These are phyloP conservation scores for Neurospora sp. DNA, from an alignment of 495 filamentous ascomycete species.

Conservation along the genomic window DNA sequence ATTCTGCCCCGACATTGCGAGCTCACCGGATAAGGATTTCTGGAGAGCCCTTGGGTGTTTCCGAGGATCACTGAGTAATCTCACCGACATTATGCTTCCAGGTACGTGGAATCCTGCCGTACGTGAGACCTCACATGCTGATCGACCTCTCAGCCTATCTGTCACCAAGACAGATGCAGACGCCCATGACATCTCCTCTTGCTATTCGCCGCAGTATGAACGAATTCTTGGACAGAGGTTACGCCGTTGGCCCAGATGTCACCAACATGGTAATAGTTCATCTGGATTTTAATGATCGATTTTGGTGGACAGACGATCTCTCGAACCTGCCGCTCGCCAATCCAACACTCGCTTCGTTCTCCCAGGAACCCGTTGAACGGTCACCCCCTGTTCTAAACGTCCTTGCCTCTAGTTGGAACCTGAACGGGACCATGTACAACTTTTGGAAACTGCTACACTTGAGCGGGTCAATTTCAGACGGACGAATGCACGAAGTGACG, in stretches of 20 bases:
- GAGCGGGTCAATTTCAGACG: constrained; percentile 31
- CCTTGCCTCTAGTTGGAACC: constrained; percentile 39
- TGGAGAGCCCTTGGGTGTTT: constrained; percentile 39
- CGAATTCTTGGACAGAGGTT: constrained; percentile 37
- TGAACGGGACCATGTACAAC: constrained; percentile 29
- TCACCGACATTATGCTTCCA: constrained; percentile 38
- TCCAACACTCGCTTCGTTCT: constrained; percentile 30
- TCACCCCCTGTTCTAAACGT: constrained; percentile 35
- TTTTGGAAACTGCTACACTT: constrained; percentile 38
- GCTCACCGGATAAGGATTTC: constrained; percentile 27
- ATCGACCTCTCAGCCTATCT: constrained; percentile 22
- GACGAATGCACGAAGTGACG: constrained; percentile 29
- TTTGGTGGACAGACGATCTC: constrained; percentile 44
- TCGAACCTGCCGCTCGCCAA: constrained; percentile 34
- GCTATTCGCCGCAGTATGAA: constrained; percentile 41
- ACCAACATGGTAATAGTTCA: constrained; percentile 29
- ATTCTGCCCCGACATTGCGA: constrained; percentile 28
- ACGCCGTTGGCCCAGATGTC: constrained; percentile 26
- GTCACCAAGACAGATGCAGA: constrained; percentile 36
- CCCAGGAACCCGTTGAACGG: constrained; percentile 27
- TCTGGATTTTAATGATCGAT: constrained; percentile 40
- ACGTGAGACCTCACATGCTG: not conserved
- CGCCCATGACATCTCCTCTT: constrained; percentile 39
- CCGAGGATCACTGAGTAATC: constrained; percentile 30
- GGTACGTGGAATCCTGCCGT: constrained; percentile 17